phyloP scores from a whole-genome alignment of 768 basidiomycete genomes.

The Termitomyces sp. region DNA sequence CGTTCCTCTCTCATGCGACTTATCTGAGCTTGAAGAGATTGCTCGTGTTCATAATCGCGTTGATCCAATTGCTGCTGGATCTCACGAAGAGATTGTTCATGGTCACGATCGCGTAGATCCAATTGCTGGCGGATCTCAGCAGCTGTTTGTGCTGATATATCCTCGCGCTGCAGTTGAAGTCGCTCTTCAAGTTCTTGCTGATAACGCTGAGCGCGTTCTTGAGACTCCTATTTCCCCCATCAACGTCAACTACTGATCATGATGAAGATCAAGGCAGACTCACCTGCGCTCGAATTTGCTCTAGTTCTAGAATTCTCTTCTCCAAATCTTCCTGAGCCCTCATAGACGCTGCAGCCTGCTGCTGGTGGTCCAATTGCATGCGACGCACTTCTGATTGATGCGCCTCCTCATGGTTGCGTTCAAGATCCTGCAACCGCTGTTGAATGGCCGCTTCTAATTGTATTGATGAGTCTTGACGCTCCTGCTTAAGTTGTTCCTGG shows the following conservation, averaged over 20 bases:
- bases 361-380: not conserved
- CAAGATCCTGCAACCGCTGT: not conserved
- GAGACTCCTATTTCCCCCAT: not conserved
- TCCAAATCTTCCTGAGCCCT: not conserved
- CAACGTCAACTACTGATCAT: not conserved
- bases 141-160: not conserved
- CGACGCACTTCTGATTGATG: not conserved
- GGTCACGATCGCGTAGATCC: not conserved
- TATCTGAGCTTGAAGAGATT: too few species aligned
- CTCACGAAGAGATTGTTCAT: not conserved
- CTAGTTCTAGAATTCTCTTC: not conserved
- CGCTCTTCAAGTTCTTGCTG: not conserved
- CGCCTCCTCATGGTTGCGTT: not conserved
- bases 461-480: not conserved
- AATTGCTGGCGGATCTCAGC: not conserved
- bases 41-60: too few species aligned
- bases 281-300: not conserved
- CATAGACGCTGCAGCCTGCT: not conserved
- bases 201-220: not conserved
- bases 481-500: not conserved
- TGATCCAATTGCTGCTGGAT: too few species aligned
- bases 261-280: not conserved
- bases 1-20: not conserved
- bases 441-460: not conserved
- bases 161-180: not conserved